phyloP scores from a whole-genome alignment of 768 basidiomycete species.

The Lactarius trivialis region DNA sequence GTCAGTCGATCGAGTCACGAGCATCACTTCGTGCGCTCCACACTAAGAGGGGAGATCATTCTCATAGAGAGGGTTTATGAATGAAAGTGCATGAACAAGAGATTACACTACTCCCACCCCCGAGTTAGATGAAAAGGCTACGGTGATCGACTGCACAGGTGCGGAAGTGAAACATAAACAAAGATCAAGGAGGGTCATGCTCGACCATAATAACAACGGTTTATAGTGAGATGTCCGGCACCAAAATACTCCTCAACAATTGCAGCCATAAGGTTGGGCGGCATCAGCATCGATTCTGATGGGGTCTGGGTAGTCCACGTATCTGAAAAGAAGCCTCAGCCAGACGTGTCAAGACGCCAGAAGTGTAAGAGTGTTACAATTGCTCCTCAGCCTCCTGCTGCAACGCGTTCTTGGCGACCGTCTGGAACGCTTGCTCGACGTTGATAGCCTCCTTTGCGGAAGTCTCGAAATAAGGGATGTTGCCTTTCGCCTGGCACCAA shows the following conservation, averaged over 20 bases:
- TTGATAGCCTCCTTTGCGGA: conserved; percentile 99
- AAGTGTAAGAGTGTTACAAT: conserved; percentile 49
- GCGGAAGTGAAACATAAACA: conserved; percentile 20
- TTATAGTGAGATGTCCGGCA: conserved; percentile 2
- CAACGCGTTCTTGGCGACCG: conserved; percentile 98
- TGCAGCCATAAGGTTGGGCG: conserved; percentile 88
- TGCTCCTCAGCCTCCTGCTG: conserved; percentile 97
- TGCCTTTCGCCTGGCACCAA: conserved; percentile 99
- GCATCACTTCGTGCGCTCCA: too few relatives aligned
- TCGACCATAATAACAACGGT: conserved; percentile 11
- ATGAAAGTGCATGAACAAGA: conserved; percentile 15
- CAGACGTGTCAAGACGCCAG: conserved; percentile 17
- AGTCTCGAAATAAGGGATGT: conserved; percentile 99
- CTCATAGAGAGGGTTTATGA: conserved; percentile 8
- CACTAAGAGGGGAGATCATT: conserved; percentile 2
- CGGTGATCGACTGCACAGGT: conserved; percentile 8
- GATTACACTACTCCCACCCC: conserved; percentile 17
- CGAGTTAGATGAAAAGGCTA: conserved; percentile 12
- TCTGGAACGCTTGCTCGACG: conserved; percentile 99
- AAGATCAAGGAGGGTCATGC: conserved; percentile 18
- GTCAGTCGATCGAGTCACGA: too few relatives aligned
- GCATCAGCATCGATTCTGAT: conserved; percentile 94
- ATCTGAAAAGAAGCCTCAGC: conserved; percentile 43
- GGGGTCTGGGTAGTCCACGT: conserved; percentile 97
- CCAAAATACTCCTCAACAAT: conserved; percentile 50